Evolutionary conservation across 1,284 basidiomycete species (phyloP).

Genomic region (Exobasidium rhododendri): DNA sequence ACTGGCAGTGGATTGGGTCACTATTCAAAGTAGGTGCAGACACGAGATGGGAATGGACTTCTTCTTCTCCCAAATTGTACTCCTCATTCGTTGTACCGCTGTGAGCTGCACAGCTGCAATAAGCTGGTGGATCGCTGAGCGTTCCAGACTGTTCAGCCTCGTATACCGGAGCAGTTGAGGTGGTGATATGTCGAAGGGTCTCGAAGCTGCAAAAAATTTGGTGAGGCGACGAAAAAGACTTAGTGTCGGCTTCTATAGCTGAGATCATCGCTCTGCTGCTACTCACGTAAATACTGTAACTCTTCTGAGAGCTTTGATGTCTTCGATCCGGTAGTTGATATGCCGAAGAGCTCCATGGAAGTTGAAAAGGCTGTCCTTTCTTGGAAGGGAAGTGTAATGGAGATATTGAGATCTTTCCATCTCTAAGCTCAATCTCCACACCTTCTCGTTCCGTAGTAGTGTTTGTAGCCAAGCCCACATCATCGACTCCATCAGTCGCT

Average conservation of each 20-base stretch:
- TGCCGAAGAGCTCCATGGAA: not conserved
- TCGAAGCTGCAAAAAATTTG: not conserved
- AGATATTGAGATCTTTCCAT: not conserved
- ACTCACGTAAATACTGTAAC: slow-evolving; percentile 9
- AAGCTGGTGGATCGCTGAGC: not conserved
- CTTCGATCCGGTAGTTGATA: not conserved
- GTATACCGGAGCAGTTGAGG: not conserved
- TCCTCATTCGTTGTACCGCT: no score
- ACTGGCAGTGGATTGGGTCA: not conserved
- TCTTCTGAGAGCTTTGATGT: not conserved
- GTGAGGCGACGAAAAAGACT: not conserved
- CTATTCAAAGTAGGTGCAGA: not conserved
- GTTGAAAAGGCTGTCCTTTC: not conserved
- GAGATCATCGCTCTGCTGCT: not conserved
- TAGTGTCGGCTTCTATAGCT: not conserved
- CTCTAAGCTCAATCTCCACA: not conserved
- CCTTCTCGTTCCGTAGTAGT: not conserved
- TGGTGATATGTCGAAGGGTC: not conserved
- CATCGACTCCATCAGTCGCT: not conserved
- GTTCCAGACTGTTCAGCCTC: not conserved
- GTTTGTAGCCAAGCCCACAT: slow-evolving; percentile 5
- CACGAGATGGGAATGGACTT: not conserved
- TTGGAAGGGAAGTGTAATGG: not conserved
- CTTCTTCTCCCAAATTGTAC: not conserved
- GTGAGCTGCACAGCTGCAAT: no score